Percentiles rank a stretch among this genome's conserved stretches.
Conservation (phyloP, 768 basidiomycete genomes). For the Pholiota conissans region DNA sequence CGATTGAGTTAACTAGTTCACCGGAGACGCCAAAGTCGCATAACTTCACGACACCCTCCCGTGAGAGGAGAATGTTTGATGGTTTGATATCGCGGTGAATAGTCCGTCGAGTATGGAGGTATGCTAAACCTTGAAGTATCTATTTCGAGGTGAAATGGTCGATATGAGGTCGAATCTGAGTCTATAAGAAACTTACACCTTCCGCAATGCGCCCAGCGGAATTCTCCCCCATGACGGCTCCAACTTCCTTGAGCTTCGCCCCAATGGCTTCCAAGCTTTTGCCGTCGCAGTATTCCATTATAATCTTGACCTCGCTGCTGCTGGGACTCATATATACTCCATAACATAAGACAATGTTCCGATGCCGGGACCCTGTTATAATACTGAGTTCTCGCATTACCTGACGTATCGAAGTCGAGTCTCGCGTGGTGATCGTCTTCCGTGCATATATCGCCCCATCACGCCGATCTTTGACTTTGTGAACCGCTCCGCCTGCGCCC, state of each 20-base stretch:
- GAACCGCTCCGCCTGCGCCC: conserved; percentile 93
- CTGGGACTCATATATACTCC: conserved; percentile 89
- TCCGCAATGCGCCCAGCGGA: conserved; percentile 93
- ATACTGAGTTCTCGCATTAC: conserved; percentile 90
- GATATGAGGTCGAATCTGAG: conserved; percentile 6
- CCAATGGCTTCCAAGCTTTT: conserved; percentile 89
- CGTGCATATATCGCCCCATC: conserved; percentile 82
- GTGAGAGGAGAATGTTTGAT: conserved; percentile 86
- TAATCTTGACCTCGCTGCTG: conserved; percentile 88
- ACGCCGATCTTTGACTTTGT: conserved; percentile 84
- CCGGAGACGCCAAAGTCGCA: conserved; percentile 99
- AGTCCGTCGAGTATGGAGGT: conserved; percentile 84
- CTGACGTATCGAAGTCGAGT: conserved; percentile 82
- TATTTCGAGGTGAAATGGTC: conserved; percentile 26
- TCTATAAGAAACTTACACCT: conserved; percentile 66
- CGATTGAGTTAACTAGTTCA: conserved; percentile 83
- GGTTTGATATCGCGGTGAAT: conserved; percentile 97
- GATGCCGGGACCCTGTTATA: conserved; percentile 76
- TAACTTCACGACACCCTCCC: conserved; percentile 85
- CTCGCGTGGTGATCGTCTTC: conserved; percentile 90
- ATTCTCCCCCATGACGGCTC: conserved; percentile 80
- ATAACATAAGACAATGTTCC: conserved; percentile 88
- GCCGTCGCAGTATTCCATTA: conserved; percentile 90
- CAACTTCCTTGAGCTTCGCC: conserved; percentile 73
- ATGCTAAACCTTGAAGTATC: conserved; percentile 87